A percentile compares a stretch with the other conserved stretches of the same genome.
Evolutionary conservation across 2,329 filamentous ascomycete genomes (phyloP).

Genomic region (Penicillium sp.): DNA sequence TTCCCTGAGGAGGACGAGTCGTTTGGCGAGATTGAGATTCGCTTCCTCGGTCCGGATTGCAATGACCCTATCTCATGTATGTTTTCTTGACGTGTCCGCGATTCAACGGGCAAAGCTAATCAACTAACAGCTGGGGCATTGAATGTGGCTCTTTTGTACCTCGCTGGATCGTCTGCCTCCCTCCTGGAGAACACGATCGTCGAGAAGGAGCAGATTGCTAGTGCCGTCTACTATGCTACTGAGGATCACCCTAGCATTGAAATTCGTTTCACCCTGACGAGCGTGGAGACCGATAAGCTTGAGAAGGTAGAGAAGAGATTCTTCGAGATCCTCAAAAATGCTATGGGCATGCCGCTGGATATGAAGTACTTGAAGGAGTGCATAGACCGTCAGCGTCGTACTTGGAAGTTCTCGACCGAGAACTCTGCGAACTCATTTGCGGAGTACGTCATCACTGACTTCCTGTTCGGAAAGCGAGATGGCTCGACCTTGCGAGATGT

Average conservation of each 20-base stretch:
- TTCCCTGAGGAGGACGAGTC: slow-evolving; percentile 98
- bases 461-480: slow-evolving; percentile 83
- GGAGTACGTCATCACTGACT: slow-evolving; percentile 84
- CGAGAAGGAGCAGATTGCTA: slow-evolving; percentile 88
- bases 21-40: slow-evolving; percentile 81
- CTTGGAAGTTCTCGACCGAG: slow-evolving; percentile 82
- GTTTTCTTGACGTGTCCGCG: slow-evolving; percentile 17
- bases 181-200: slow-evolving; percentile 90
- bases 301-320: slow-evolving; percentile 81
- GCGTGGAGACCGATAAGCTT: slow-evolving; percentile 84
- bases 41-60: slow-evolving; percentile 83
- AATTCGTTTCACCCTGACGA: slow-evolving; percentile 82
- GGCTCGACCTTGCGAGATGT: slow-evolving; percentile 72
- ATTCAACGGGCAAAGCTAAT: slow-evolving; percentile 19
- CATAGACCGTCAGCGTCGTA: slow-evolving; percentile 75
- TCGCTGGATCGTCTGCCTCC: slow-evolving; percentile 90
- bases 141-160: slow-evolving; percentile 78
- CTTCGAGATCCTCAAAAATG: slow-evolving; percentile 78
- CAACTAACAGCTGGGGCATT: slow-evolving; percentile 63
- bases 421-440: slow-evolving; percentile 79
- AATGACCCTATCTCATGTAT: slow-evolving; percentile 64
- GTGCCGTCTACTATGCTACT: slow-evolving; percentile 76
- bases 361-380: slow-evolving; percentile 90
- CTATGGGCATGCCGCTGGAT: slow-evolving; percentile 74
- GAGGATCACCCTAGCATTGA: slow-evolving; percentile 79